Percentiles rank a stretch among this genome's conserved stretches.
Conservation (phyloP, 2,329 filamentous ascomycete species). For the Aspergillus sojae region DNA sequence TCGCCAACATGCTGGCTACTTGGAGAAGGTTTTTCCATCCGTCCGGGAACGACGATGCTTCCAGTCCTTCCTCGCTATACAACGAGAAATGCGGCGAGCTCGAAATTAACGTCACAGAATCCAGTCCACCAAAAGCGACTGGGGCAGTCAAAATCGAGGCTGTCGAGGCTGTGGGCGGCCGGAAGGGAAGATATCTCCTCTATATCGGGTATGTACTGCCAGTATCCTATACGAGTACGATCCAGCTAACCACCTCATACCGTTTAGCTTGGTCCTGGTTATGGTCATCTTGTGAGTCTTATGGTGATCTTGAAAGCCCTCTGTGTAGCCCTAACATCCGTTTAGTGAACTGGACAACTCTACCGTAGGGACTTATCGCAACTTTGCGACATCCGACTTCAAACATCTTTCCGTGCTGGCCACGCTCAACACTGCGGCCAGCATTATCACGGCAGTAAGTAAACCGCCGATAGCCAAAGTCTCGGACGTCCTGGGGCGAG, state of each 20-base stretch:
- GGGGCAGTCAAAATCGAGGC: slow-evolving; percentile 34
- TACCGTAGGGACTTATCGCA: slow-evolving; percentile 43
- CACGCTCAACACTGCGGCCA: slow-evolving; percentile 39
- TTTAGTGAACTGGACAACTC: slow-evolving; percentile 41
- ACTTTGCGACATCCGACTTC: slow-evolving; percentile 47
- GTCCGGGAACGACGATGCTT: not conserved
- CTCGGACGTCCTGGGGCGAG: slow-evolving; percentile 47
- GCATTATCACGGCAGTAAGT: slow-evolving; percentile 42
- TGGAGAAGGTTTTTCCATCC: slow-evolving; percentile 7
- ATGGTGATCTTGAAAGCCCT: not conserved
- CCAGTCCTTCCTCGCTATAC: slow-evolving; percentile 1
- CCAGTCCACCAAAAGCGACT: slow-evolving; percentile 13
- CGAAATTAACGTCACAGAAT: slow-evolving; percentile 11
- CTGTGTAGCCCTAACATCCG: not conserved
- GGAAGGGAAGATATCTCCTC: slow-evolving; percentile 33
- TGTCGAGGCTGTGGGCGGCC: slow-evolving; percentile 31
- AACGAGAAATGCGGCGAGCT: slow-evolving; percentile 15
- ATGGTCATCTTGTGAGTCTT: slow-evolving; percentile 34
- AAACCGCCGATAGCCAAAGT: slow-evolving; percentile 49
- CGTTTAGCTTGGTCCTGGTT: slow-evolving; percentile 31
- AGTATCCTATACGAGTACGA: not conserved
- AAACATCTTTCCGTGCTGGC: slow-evolving; percentile 38
- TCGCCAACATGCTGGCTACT: slow-evolving; percentile 6
- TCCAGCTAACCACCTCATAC: slow-evolving; percentile 7
- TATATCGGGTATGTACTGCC: slow-evolving; percentile 28